Base-by-base conservation (phyloP, 2,329 filamentous ascomycete species). In the Diaporthe eres region DNA sequence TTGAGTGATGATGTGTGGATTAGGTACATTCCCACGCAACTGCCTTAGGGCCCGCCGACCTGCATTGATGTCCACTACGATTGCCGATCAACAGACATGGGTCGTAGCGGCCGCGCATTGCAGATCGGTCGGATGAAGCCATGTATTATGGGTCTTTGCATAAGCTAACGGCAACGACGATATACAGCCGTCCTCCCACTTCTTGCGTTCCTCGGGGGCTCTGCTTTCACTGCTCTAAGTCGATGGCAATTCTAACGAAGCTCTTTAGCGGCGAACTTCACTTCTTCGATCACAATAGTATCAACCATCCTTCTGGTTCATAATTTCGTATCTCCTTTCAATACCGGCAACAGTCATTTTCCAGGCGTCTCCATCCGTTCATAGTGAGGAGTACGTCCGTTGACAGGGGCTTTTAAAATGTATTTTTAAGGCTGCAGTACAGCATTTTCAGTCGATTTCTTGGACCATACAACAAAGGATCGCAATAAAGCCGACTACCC, bases 101-200 rank as follows among this genome's bases (percentile, higher is more conserved):
- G 57, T 12, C 31, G 10, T 37, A 10, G 34, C 34, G 58, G 37
- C 58, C 58, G 37, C 42, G 58, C 58, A 61, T 25, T 12, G 22
- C 22, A 42, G 22, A 61, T 61, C 58, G n/a, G 37, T 42, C 22
- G 10, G 22, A n/a, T 13, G 6, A 31, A 34, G n/a, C n/a, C 34
- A 13, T 7, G 8, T 37, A 58, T 39, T 60, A 42, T n/a, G 58
- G 34, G 34, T n/a, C 34, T 39, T 15, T 15, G 22, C 58, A 28
- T 22, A 58, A 13, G 10, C 58, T 19, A 42, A 25, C 13, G 22
- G 22, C 13, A 42, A 42, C 12, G 4, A 42, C 58, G 37, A 61
- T 61, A 61, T 61, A 42, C 58, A 42, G 58, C 58, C 22, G 6
- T 12, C 22, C 8, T 61, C 58, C 37, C 58, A 61, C 58, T 61